Evolutionary conservation across 371 early-diverging fungal species (phyloP), one percentile per base, ranked within the genome.

Genomic region (Mortierella sp.): DNA sequence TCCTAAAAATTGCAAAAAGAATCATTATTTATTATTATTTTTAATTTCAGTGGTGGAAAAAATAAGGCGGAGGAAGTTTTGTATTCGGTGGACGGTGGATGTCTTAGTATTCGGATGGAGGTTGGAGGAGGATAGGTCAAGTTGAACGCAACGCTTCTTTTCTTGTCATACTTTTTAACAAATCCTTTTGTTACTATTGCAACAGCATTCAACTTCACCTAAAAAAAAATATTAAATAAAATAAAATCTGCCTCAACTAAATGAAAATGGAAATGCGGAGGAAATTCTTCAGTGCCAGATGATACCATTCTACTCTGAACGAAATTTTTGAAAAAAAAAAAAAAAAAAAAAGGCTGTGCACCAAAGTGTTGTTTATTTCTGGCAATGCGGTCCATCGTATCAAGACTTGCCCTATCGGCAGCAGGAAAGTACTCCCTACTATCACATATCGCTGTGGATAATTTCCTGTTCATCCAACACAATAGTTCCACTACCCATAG

Each of bases 101-200:
- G 60, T 43, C 6, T 58, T 40, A 49, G 58, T 22, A 65, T 28
- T 4, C 35, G 35, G 49, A 5, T 5, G 28, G 26, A 28, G 60
- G 43, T 32, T 39, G 9, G 14, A 55, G 52, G 11, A 37, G 35
- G 4, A 61, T 18, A n/a, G 37, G 64, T 37, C 22, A 65, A 63
- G 77, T 77, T 67, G 77, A 77, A 77, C 77, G 77, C 77, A 77
- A 77, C 77, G 77, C 77, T 72, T 77, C 77, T 66, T 67, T 63
- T 51, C 59, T 59, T 55, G 26, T 58, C 40, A 35, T 55, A n/a
- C 20, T 32, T 43, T 51, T 62, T 22, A 35, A 35, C 24, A 26
- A 18, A 20, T 47, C 32, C 45, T 26, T 43, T 43, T 62, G 6
- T 18, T 60, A 18, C 32, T 60, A 32, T 26, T 35, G 60, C 60